phyloP scores from a whole-genome alignment of 2,329 filamentous ascomycete genomes.

The Tolypocladium pustulatum region DNA sequence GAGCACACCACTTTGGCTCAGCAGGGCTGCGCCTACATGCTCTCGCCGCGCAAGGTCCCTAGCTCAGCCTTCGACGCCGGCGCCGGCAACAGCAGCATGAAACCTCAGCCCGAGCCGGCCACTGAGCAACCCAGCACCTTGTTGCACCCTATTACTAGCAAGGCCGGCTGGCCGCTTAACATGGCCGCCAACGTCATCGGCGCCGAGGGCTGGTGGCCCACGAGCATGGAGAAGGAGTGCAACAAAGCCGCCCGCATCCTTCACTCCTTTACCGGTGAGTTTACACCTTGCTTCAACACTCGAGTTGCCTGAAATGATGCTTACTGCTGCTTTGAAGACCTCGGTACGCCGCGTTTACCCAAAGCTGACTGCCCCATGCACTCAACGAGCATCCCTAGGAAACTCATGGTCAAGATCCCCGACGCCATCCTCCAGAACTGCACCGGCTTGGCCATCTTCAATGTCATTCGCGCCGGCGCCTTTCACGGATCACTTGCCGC shows the following conservation, averaged over 20 bases:
- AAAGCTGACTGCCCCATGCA: constrained; percentile 21
- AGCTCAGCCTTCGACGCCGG: constrained; percentile 1
- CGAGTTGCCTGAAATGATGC: background rate
- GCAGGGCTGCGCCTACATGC: constrained; percentile 9
- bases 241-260: constrained; percentile 68
- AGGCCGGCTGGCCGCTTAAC: constrained; percentile 56
- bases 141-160: constrained; percentile 57
- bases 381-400: constrained; percentile 19
- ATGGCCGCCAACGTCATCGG: constrained; percentile 58
- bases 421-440: constrained; percentile 39
- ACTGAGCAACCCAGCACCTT: constrained; percentile 20
- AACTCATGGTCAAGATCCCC: constrained; percentile 26
- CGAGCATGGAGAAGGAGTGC: constrained; percentile 61
- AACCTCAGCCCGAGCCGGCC: background rate
- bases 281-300: too few species aligned
- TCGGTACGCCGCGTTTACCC: too few species aligned
- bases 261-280: constrained; percentile 55
- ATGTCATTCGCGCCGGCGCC: constrained; percentile 48
- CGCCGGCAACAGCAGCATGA: background rate
- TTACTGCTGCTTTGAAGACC: constrained; percentile 5
- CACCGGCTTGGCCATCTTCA: constrained; percentile 53
- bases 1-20: constrained; percentile 10
- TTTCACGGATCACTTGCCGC: constrained; percentile 45
- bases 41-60: background rate
- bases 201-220: constrained; percentile 68